Evolutionary conservation across 495 filamentous ascomycete genomes (phyloP), one percentile per base, ranked within the genome.

Genomic region (Xylaria grammica): DNA sequence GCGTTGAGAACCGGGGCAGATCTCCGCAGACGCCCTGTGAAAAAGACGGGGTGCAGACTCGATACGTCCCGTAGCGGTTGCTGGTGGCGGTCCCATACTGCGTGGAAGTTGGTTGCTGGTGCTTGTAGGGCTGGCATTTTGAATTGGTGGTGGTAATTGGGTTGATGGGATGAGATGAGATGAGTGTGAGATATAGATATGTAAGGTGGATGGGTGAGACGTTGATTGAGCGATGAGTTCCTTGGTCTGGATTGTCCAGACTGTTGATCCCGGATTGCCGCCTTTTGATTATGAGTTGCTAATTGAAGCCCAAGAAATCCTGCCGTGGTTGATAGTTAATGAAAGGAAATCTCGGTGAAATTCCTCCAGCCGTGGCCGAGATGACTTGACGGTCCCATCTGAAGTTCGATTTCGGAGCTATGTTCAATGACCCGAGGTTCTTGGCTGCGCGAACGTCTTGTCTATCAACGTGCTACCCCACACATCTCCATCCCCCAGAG

Each of bases 31-130:
- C 79, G 79, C 15, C 82, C 74, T 15, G 84, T 86, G 72, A 87
- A 87, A 72, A 88, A 87, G 6, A 86, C 85, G 5, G 86, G 86
- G 62, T 89, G 85, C 26, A 81, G 68, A 38, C 74, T 76, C 1
- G 84, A 77, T 24, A 81, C 63, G 70, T 84, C 77, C 60, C 73
- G 67, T 11, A 42, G 27, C 3, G 1, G 19, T 19, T 56, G 61
- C 20, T 56, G 62, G 10, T 38, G 57, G 1, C 7, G 42, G n/a
- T 9, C 30, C n/a, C 29, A 19, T 6, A 36, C 17, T 1, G 9
- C 7, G 4, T 32, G 26, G 11, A 34, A 36, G 26, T 34, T 30
- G 56, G 19, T 34, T 34, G 49, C 9, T 13, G 24, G 49, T 7
- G 48, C 26, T 52, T 52, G 49, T 24, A 52, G 15, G 5, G 49